Conservation (phyloP, 441 rosid genomes). For the Lepidium campestre region DNA sequence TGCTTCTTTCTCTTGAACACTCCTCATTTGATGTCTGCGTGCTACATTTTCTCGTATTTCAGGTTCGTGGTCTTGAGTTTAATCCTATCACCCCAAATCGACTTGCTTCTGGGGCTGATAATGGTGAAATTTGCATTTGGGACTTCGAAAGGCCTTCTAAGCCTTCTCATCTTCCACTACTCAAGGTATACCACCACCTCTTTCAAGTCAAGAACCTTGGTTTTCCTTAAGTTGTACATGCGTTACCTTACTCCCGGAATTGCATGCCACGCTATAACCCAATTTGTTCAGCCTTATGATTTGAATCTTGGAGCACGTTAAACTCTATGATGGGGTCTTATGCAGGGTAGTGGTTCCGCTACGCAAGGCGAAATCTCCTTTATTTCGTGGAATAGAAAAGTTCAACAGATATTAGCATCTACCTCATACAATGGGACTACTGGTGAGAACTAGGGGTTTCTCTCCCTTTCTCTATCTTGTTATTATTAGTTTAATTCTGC, state of each 20-base stretch:
- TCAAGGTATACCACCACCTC: constrained; percentile 45
- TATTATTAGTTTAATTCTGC: neutral
- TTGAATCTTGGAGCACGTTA: constrained; percentile 4
- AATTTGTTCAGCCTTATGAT: neutral
- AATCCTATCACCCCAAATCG: constrained; percentile 66
- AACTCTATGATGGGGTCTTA: constrained; percentile 14
- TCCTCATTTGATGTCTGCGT: constrained; percentile 13
- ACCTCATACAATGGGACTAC: constrained; percentile 92
- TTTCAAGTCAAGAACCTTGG: neutral
- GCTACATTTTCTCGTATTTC: constrained; percentile 15
- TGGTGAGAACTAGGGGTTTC: constrained; percentile 47
- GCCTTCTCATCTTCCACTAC: constrained; percentile 84
- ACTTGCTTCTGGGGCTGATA: constrained; percentile 98
- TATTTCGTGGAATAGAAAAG: constrained; percentile 95
- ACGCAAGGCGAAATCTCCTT: constrained; percentile 96
- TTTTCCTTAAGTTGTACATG: neutral
- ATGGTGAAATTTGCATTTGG: constrained; percentile 97
- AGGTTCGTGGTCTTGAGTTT: constrained; percentile 99
- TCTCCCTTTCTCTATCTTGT: neutral
- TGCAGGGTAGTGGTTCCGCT: constrained; percentile 91
- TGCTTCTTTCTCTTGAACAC: neutral
- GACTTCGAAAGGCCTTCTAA: constrained; percentile 74
- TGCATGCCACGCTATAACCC: neutral
- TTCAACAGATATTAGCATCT: constrained; percentile 89
- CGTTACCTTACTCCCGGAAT: neutral